Percentiles rank a stretch among this genome's conserved stretches.
phyloP scores from a whole-genome alignment of 305 asterid genomes.

The Galium porrigens region DNA sequence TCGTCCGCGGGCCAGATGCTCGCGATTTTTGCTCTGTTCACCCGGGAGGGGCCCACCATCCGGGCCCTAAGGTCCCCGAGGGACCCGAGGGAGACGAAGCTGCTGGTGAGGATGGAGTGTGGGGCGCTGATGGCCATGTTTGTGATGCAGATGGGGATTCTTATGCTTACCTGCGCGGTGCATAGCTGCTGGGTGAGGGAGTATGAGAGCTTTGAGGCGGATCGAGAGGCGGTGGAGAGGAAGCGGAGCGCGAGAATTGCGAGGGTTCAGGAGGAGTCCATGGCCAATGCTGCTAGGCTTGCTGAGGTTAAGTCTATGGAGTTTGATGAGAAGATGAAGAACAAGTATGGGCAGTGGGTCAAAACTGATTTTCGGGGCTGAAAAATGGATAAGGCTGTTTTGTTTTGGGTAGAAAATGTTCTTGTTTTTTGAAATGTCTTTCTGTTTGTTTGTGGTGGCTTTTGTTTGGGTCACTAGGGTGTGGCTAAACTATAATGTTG shows the following conservation, averaged over 20 bases:
- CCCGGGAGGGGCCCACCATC: constrained; percentile 45
- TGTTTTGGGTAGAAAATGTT: neutral
- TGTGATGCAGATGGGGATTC: constrained; percentile 44
- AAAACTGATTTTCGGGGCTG: constrained; percentile 27
- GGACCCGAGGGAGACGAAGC: constrained; percentile 53
- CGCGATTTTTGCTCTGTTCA: constrained; percentile 42
- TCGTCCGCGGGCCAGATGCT: constrained; percentile 41
- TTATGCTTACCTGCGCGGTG: constrained; percentile 38
- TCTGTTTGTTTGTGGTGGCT: neutral
- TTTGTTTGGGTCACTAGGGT: constrained; percentile 24
- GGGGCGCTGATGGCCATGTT: constrained; percentile 65
- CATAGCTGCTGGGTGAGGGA: constrained; percentile 47
- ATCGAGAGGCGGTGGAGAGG: constrained; percentile 30
- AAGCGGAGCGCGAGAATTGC: constrained; percentile 40
- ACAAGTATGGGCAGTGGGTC: constrained; percentile 39
- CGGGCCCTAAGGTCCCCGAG: constrained; percentile 33
- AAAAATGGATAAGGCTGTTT: neutral
- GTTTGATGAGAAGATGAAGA: constrained; percentile 49
- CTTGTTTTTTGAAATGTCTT: neutral
- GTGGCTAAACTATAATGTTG: constrained; percentile 18
- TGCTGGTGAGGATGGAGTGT: constrained; percentile 63
- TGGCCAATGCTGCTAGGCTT: constrained; percentile 27
- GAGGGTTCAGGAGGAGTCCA: constrained; percentile 36
- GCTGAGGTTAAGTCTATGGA: constrained; percentile 33
- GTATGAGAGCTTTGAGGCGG: constrained; percentile 37